Percentiles rank a stretch among this genome's conserved stretches.
Conservation (phyloP, 2,329 filamentous ascomycete genomes). For the Colletotrichum spaethianum region DNA sequence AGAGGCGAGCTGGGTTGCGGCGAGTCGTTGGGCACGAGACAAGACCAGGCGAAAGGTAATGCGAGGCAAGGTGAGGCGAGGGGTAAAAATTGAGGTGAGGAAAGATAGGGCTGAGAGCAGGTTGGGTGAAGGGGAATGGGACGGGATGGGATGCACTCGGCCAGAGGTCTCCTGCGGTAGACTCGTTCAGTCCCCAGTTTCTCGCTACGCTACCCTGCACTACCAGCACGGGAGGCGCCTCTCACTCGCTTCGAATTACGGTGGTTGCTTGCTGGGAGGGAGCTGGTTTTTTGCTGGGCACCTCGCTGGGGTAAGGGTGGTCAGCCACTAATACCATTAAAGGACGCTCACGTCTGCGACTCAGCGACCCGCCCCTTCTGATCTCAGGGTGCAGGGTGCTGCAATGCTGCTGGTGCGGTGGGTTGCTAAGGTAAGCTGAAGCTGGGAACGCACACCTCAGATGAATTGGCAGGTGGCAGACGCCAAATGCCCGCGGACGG, state of each 20-base stretch:
- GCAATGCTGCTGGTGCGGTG: constrained; percentile 11
- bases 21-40: constrained; percentile 41
- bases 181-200: constrained; percentile 19
- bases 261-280: constrained; percentile 8
- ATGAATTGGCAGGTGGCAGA: constrained; percentile 39
- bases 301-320: constrained; percentile 2
- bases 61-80: constrained; percentile 37
- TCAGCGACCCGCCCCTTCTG: background rate
- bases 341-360: constrained; percentile 1
- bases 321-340: constrained; percentile 30
- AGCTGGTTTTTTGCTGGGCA: constrained; percentile 12
- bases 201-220: constrained; percentile 18
- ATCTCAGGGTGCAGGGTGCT: background rate
- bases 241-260: constrained; percentile 1
- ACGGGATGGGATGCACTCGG: constrained; percentile 41
- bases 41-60: constrained; percentile 29
- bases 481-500: constrained; percentile 27
- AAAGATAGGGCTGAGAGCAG: constrained; percentile 48
- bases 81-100: constrained; percentile 42
- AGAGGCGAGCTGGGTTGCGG: constrained; percentile 33
- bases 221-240: constrained; percentile 7
- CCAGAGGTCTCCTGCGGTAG: constrained; percentile 29
- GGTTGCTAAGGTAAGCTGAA: constrained; percentile 10
- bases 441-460: constrained; percentile 32
- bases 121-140: constrained; percentile 41